phyloP scores from a whole-genome alignment of 2,329 filamentous ascomycete genomes.

The Alternaria rosae region DNA sequence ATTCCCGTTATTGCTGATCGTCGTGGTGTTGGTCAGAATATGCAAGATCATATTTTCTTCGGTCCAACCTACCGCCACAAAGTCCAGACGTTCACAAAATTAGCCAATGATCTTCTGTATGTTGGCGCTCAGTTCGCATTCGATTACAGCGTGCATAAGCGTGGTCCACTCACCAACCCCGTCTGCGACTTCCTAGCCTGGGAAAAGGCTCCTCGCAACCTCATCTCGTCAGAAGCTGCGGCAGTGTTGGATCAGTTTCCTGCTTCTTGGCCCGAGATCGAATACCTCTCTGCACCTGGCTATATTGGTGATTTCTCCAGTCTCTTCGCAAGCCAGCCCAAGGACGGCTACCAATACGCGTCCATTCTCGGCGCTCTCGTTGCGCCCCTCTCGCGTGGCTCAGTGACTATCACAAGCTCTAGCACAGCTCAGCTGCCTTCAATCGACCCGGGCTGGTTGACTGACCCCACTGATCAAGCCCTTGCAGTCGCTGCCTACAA shows the following conservation, averaged over 20 bases:
- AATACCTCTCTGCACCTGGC: constrained; percentile 25
- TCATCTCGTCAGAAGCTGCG: constrained; percentile 14
- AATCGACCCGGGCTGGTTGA: constrained; percentile 49
- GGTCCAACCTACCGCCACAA: constrained; percentile 29
- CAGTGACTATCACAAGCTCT: constrained; percentile 41
- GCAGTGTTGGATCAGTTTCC: constrained; percentile 21
- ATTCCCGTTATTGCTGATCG: constrained; percentile 32
- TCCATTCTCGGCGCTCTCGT: constrained; percentile 41
- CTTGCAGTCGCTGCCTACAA: constrained; percentile 43
- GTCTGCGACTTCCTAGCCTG: constrained; percentile 33
- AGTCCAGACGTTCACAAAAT: constrained; percentile 20
- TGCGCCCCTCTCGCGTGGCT: constrained; percentile 46
- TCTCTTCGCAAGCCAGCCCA: constrained; percentile 28
- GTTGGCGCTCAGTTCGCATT: constrained; percentile 9
- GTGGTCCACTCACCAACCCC: constrained; percentile 28
- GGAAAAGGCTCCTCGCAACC: constrained; percentile 31
- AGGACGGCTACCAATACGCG: constrained; percentile 42
- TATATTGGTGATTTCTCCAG: constrained; percentile 28
- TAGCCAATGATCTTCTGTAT: constrained; percentile 31
- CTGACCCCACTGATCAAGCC: constrained; percentile 38
- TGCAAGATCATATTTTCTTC: constrained; percentile 31
- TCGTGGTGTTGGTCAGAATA: constrained; percentile 38
- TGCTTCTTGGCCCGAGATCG: constrained; percentile 36
- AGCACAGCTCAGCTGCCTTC: constrained; percentile 36
- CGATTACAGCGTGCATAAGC: constrained; percentile 14